Base-by-base conservation (phyloP, 345 rosid genomes). In the Hirschfeldia incana region DNA sequence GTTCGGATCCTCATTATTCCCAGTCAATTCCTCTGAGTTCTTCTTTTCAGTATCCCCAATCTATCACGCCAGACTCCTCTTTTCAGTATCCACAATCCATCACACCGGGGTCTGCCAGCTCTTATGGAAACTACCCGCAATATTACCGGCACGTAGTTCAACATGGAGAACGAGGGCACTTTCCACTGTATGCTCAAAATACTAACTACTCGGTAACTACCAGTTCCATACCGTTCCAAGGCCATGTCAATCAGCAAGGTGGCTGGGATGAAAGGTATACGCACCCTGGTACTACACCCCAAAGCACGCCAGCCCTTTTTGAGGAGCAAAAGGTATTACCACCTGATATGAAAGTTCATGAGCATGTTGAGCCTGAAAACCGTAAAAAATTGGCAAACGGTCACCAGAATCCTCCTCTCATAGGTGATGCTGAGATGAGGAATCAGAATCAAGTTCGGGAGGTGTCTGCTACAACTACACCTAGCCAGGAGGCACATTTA, bases 81-180 rank as follows among this genome's bases (percentile, higher is more conserved):
- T 64, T 74, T 74, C 84, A 76, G 65, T 69, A 93, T 80, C 82
- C 87, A 53, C 87, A 74, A 83, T 39, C 46, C 1, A 39, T 39
- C 13, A 39, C 46, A 9, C 12, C 46, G 26, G 74, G 77, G 75
- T 82, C 90, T 68, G 81, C 87, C 60, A 65, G 15, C 84, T 80
- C 87, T 29, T 76, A 70, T 60, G 94, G 91, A 80, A 77, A 73
- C 29, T 73, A 78, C 78, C 85, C 88, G 5, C 91, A 79, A 44
- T 82, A 76, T 83, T 82, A 82, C 73, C 83, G 81, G 10, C 86
- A 83, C 72, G 75, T 82, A 83, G 73, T 83, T 76, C 86, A 83
- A 69, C 83, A 55, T 78, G 84, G 83, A 59, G 91, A 83, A 77
- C 69, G 37, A 32, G 77, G 74, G 32, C 88, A 72, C 59, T 70